phyloP scores from a whole-genome alignment of 176 grass and related monocot genomes.

The Aegilops tauschii region DNA sequence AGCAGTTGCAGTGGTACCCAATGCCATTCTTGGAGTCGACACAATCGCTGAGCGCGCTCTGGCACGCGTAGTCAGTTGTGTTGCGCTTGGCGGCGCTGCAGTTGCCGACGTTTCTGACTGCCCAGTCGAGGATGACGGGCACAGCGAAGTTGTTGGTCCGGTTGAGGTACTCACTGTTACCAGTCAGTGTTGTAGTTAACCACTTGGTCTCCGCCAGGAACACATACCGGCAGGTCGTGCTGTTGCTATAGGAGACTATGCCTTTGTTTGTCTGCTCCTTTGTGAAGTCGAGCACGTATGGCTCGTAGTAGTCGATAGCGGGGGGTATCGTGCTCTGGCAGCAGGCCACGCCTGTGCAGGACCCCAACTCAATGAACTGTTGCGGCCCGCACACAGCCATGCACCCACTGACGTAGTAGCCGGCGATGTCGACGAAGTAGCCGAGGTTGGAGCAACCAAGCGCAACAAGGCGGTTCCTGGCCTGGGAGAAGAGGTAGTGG shows the following conservation, averaged over 20 bases:
- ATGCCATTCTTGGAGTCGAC: background rate
- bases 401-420: slow-evolving; percentile 33
- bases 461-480: slow-evolving; percentile 34
- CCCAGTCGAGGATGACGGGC: slow-evolving; percentile 61
- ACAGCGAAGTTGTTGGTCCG: slow-evolving; percentile 29
- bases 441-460: slow-evolving; percentile 40
- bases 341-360: slow-evolving; percentile 1
- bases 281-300: background rate
- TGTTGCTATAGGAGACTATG: background rate
- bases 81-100: slow-evolving; percentile 35
- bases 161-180: background rate
- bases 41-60: slow-evolving; percentile 1
- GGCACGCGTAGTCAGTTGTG: slow-evolving; percentile 43
- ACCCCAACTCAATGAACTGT: background rate
- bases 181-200: background rate
- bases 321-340: background rate
- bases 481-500: slow-evolving; percentile 23
- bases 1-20: slow-evolving; percentile 56
- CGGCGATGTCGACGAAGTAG: background rate
- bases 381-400: slow-evolving; percentile 28
- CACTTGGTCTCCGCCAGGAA: background rate
- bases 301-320: background rate
- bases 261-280: background rate
- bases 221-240: background rate
- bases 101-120: slow-evolving; percentile 33